These are phyloP conservation scores for Clarireedia homoeocarpa DNA, from an alignment of 2,329 filamentous ascomycete genomes.

Conservation along the genomic window DNA sequence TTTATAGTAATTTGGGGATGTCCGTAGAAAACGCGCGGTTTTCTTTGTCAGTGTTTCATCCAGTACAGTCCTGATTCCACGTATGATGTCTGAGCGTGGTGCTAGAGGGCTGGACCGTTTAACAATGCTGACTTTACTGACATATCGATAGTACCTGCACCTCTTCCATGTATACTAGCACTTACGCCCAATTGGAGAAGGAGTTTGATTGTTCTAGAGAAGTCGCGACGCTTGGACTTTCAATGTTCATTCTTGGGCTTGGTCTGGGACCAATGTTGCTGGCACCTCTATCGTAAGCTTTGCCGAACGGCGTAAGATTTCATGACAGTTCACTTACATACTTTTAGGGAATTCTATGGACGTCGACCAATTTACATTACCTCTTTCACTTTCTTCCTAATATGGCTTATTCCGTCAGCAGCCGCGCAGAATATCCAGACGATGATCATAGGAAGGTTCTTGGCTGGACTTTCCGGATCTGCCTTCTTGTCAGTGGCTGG, in stretches of 20 bases:
- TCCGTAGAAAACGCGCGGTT: not conserved
- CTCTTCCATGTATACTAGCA: conserved; percentile 82
- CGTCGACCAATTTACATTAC: conserved; percentile 71
- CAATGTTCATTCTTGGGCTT: conserved; percentile 74
- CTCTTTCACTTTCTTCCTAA: conserved; percentile 65
- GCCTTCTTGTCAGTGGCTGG: conserved; percentile 69
- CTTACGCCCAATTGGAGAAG: conserved; percentile 66
- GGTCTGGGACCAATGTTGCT: conserved; percentile 49
- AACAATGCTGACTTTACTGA: not conserved
- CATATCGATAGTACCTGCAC: conserved; percentile 57
- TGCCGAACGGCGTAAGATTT: conserved; percentile 5
- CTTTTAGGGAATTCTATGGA: conserved; percentile 59
- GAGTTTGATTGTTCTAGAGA: conserved; percentile 67
- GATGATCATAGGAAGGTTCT: conserved; percentile 69
- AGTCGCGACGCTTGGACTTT: conserved; percentile 73
- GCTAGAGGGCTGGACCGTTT: too few species aligned
- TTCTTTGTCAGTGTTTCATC: not conserved
- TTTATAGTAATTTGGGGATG: not conserved
- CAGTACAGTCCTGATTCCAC: not conserved
- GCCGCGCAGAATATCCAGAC: conserved; percentile 76
- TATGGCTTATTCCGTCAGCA: conserved; percentile 76
- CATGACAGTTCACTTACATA: conserved; percentile 5
- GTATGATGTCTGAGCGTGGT: not conserved
- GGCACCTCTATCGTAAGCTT: conserved; percentile 41
- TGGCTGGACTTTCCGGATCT: conserved; percentile 64